A percentile compares a stretch with the other conserved stretches of the same genome.
Evolutionary conservation across 192 early-diverging fungal genomes (phyloP).

Genomic region (Mortierella antarctica): DNA sequence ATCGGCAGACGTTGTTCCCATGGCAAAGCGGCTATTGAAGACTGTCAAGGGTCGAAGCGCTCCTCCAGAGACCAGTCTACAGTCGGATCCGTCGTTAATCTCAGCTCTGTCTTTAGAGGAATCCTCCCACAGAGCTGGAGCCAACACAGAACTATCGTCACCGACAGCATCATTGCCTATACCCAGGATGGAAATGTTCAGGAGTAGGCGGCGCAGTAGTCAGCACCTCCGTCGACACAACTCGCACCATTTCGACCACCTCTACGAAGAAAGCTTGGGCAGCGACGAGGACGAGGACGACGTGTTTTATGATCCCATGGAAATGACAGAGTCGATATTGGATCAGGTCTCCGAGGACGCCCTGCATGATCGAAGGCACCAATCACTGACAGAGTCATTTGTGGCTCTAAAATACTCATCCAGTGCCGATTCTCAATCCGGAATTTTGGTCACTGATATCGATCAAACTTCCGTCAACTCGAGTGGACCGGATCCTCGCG

Average conservation of each 20-base stretch:
- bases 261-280: background rate
- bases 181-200: conserved; percentile 11
- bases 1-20: conserved; percentile 45
- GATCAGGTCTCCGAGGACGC: conserved; percentile 1
- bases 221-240: background rate
- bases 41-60: conserved; percentile 29
- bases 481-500: conserved; percentile 37
- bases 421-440: conserved; percentile 55
- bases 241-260: background rate
- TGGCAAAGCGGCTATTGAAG: conserved; percentile 38
- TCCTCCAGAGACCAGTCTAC: background rate
- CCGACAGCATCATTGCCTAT: conserved; percentile 33
- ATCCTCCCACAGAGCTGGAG: background rate
- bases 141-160: conserved; percentile 22
- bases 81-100: background rate
- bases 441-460: conserved; percentile 22
- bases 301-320: conserved; percentile 43
- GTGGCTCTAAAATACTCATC: conserved; percentile 62
- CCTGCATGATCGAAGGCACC: conserved; percentile 5
- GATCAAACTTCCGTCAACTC: conserved; percentile 25
- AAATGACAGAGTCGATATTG: conserved; percentile 31
- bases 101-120: background rate
- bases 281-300: conserved; percentile 35
- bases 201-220: conserved; percentile 6
- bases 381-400: conserved; percentile 62